Base-by-base conservation (phyloP, 2,329 filamentous ascomycete genomes). In the Aspergillus fischeri region DNA sequence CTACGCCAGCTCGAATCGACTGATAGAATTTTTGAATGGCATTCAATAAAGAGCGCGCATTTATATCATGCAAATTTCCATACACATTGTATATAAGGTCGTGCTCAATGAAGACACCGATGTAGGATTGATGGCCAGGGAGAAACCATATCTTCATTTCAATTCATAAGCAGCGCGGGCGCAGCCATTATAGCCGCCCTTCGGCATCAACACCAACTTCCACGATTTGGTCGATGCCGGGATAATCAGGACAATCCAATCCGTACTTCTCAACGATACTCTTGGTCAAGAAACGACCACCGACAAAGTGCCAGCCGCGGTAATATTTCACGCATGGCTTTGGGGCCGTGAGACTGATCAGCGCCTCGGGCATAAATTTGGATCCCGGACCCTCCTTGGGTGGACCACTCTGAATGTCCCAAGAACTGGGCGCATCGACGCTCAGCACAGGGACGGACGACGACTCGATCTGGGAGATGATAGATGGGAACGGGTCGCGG, bases 391-490 rank as follows among this genome's bases (percentile, higher is more conserved):
- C 93, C 1, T 86, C 84, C 53, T 80, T 77, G 10, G 92, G 92
- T 8, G 93, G 93, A 0, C 94, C 94, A 10, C 81, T 79, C 69
- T 96, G 90, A 56, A 99, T 95, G 73, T 94, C 86, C 94, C 94
- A 99, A 1, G 90, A 94, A 32, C 91, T 96, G 1, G 94, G 94
- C 6, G 91, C 92, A 76, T 99, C 94, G 24, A 99, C 90, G 2
- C 91, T 89, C 2, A 94, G 87, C 0, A 97, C 89, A 0, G 92
- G 90, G 7, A 94, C 69, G 27, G 82, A 82, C 4, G 89, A 88
- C 45, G 86, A 81, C 64, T 91, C 85, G 41, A 99, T 80, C 7
- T 89, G 86, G 59, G 83, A 79, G 65, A 99, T 95, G 14, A 97
- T 89, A 0, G 81, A 81, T 0, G 88, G 87, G 70, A 97, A 99